Conservation (phyloP, 169 alveolate species). For the Plasmodium yoelii region DNA sequence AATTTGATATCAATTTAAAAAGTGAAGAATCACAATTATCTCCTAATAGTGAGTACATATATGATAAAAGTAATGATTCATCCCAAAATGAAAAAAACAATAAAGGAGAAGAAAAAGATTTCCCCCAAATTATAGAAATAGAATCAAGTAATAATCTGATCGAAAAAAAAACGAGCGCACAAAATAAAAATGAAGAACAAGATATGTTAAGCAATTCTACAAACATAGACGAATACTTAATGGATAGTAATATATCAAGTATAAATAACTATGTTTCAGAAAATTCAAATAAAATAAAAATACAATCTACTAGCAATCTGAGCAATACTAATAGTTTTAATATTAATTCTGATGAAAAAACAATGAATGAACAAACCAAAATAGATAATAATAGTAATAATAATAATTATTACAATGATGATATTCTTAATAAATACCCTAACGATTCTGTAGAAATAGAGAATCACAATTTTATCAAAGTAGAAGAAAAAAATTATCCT, state of each 20-base stretch:
- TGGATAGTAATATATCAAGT: conserved; percentile 51
- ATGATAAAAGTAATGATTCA: background rate
- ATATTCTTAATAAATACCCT: background rate
- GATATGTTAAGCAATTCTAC: conserved; percentile 32
- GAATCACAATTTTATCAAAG: too few species aligned
- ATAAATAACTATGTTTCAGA: conserved; percentile 13
- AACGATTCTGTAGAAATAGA: background rate
- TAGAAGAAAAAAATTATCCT: background rate
- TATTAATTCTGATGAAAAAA: background rate
- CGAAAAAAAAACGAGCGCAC: background rate
- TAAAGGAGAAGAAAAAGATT: background rate
- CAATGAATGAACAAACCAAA: background rate
- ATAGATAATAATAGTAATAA: too few species aligned
- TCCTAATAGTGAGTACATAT: background rate
- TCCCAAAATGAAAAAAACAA: background rate
- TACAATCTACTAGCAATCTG: background rate
- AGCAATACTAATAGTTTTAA: background rate
- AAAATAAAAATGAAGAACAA: background rate
- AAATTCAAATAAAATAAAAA: conserved; percentile 17
- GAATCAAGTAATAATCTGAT: background rate
- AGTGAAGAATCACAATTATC: too few species aligned
- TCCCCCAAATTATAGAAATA: background rate
- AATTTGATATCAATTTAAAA: background rate
- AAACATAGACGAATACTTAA: conserved; percentile 16
- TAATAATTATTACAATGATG: background rate